These are phyloP conservation scores for Pyrus pyrifolia DNA, from an alignment of 306 rosid species.

Conservation along the genomic window DNA sequence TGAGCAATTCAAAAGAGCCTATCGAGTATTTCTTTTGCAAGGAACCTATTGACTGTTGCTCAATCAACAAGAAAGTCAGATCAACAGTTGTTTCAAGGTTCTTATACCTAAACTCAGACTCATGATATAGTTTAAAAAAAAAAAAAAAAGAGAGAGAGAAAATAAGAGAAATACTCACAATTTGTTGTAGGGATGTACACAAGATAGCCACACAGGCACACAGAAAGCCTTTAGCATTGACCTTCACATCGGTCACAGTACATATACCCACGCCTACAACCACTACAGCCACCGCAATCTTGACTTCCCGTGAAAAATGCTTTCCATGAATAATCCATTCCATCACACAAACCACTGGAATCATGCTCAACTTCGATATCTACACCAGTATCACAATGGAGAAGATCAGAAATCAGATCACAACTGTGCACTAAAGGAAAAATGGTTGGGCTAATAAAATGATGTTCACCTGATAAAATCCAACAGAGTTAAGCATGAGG, in stretches of 20 bases:
- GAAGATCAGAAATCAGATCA: not conserved
- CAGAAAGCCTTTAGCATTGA: constrained; percentile 46
- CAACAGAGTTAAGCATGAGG: constrained; percentile 53
- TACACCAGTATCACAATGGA: constrained; percentile 1
- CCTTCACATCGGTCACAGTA: constrained; percentile 47
- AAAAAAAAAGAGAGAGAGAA: not conserved
- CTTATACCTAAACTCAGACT: not conserved
- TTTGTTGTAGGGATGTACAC: constrained; percentile 48
- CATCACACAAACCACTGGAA: constrained; percentile 51
- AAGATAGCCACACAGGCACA: constrained; percentile 44
- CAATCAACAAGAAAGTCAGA: constrained; percentile 1
- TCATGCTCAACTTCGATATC: constrained; percentile 56
- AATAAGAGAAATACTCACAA: constrained; percentile 24
- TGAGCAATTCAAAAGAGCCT: constrained; percentile 50
- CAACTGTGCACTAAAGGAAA: not conserved
- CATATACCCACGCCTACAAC: constrained; percentile 49
- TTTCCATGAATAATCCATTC: constrained; percentile 54
- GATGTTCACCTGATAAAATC: constrained; percentile 39
- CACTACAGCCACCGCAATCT: constrained; percentile 42
- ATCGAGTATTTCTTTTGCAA: constrained; percentile 50
- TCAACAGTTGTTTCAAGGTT: not conserved
- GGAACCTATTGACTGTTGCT: constrained; percentile 44
- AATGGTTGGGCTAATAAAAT: not conserved
- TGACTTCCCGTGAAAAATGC: constrained; percentile 45
- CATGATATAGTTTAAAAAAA: not conserved